These are phyloP conservation scores for Diatrype stigma DNA, from an alignment of 2,329 filamentous ascomycete genomes.

Conservation along the genomic window DNA sequence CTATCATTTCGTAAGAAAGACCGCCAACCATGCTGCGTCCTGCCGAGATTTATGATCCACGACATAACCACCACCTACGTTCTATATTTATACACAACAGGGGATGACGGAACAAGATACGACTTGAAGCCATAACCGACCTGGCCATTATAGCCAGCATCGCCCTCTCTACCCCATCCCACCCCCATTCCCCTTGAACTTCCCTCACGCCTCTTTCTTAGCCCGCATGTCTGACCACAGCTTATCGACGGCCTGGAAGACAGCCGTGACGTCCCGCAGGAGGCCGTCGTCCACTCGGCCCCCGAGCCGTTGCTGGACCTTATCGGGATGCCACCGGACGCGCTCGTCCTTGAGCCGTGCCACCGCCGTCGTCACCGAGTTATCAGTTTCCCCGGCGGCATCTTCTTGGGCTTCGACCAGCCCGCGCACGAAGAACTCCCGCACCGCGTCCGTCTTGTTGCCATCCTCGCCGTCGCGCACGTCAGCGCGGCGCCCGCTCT, in stretches of 20 bases:
- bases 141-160: too few species aligned
- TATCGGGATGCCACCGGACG: conserved; percentile 95
- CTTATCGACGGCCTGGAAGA: conserved; percentile 85
- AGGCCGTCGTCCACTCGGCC: conserved; percentile 65
- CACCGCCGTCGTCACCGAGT: conserved; percentile 23
- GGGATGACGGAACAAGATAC: too few species aligned
- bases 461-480: conserved; percentile 32
- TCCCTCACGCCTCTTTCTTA: conserved; percentile 10
- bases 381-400: conserved; percentile 49
- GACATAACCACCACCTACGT: too few species aligned
- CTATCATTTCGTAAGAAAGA: too few species aligned
- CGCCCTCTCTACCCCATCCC: too few species aligned
- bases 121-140: too few species aligned
- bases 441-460: conserved; percentile 37
- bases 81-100: too few species aligned
- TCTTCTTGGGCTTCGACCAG: conserved; percentile 36
- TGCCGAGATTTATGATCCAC: too few species aligned
- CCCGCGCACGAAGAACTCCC: background rate
- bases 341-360: conserved; percentile 73
- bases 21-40: too few species aligned
- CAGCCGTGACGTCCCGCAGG: conserved; percentile 76
- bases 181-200: too few species aligned
- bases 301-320: conserved; percentile 86
- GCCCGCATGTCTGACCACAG: conserved; percentile 65
- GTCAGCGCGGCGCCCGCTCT: conserved; percentile 47